A percentile compares a stretch with the other conserved stretches of the same genome.
phyloP scores from a whole-genome alignment of 805 yeast species.

The Ogataea kodamae region DNA sequence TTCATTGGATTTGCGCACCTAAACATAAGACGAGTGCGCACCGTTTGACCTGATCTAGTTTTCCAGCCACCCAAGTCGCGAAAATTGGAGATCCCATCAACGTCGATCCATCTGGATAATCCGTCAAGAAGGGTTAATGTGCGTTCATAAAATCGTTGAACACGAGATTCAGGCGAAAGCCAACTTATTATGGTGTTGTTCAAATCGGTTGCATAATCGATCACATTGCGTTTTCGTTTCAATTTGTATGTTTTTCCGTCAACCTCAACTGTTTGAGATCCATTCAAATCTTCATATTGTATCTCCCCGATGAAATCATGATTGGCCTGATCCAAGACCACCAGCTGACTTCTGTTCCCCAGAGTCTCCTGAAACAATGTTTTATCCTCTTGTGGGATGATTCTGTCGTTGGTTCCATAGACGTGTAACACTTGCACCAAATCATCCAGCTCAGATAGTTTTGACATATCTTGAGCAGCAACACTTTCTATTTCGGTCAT shows the following conservation, averaged over 20 bases:
- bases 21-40: slow-evolving; percentile 51
- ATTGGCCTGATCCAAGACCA: slow-evolving; percentile 64
- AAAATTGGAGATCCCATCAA: slow-evolving; percentile 70
- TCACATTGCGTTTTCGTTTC: slow-evolving; percentile 34
- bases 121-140: slow-evolving; percentile 35
- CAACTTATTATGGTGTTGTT: slow-evolving; percentile 47
- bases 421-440: slow-evolving; percentile 58
- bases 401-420: slow-evolving; percentile 65
- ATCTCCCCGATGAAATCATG: slow-evolving; percentile 71
- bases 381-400: slow-evolving; percentile 64
- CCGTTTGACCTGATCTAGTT: slow-evolving; percentile 38
- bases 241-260: slow-evolving; percentile 23
- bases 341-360: slow-evolving; percentile 53
- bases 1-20: slow-evolving; percentile 61
- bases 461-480: slow-evolving; percentile 43
- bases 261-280: slow-evolving; percentile 4
- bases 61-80: slow-evolving; percentile 81
- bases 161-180: slow-evolving; percentile 40
- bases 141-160: slow-evolving; percentile 46
- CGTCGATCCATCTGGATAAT: slow-evolving; percentile 52
- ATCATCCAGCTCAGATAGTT: slow-evolving; percentile 39
- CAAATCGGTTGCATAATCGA: slow-evolving; percentile 59
- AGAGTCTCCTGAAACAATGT: slow-evolving; percentile 56
- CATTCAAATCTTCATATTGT: slow-evolving; percentile 29
- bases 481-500: slow-evolving; percentile 49